phyloP scores from a whole-genome alignment of 1,284 basidiomycete species.

The Sanghuangporus sanghuang region DNA sequence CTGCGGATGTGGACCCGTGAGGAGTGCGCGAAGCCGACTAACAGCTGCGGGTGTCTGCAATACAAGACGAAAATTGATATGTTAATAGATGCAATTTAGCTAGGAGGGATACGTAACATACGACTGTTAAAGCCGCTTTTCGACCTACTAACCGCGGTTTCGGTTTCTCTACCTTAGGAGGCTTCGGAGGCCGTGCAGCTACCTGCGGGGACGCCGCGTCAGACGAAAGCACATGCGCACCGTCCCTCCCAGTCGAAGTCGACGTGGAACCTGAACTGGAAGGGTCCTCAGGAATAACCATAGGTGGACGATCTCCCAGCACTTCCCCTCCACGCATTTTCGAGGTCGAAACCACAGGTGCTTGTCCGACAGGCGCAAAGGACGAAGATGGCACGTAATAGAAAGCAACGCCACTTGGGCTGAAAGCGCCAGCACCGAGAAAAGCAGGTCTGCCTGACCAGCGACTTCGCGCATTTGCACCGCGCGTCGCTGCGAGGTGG shows the following conservation, averaged over 20 bases:
- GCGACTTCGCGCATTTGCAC: not conserved
- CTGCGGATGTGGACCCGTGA: constrained; percentile 80
- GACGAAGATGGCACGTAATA: constrained; percentile 47
- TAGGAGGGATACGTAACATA: constrained; percentile 36
- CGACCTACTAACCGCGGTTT: constrained; percentile 66
- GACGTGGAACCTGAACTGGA: constrained; percentile 5
- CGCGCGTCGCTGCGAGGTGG: constrained; percentile 5
- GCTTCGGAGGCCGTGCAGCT: constrained; percentile 63
- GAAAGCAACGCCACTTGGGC: constrained; percentile 55
- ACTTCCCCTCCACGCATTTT: constrained; percentile 26
- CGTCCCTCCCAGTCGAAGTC: constrained; percentile 18
- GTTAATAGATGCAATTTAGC: not conserved
- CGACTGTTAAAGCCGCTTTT: constrained; percentile 82
- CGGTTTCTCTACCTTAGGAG: constrained; percentile 57
- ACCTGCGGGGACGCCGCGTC: constrained; percentile 65
- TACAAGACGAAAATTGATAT: not conserved
- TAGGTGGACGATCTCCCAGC: constrained; percentile 45
- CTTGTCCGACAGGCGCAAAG: constrained; percentile 17
- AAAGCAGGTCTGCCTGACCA: not conserved
- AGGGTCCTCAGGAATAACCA: constrained; percentile 37
- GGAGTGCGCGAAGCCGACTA: constrained; percentile 61
- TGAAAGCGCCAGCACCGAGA: constrained; percentile 32
- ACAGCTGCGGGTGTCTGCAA: constrained; percentile 80
- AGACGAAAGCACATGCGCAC: constrained; percentile 40
- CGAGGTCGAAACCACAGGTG: constrained; percentile 17